Conservation (phyloP, 202 grass and related monocot species). For the Cymbopogon flexuosus region DNA sequence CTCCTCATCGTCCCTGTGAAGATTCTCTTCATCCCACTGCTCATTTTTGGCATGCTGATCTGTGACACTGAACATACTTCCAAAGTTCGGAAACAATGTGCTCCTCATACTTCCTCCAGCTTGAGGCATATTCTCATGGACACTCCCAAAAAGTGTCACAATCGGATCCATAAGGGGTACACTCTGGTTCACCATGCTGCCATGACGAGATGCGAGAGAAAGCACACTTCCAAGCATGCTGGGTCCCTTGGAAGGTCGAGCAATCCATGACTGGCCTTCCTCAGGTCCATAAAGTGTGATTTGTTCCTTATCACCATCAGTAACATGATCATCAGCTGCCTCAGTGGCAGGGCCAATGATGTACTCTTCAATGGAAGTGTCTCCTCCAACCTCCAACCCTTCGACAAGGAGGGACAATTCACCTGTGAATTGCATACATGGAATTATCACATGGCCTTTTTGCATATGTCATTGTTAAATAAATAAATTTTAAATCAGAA, state of each 20-base stretch:
- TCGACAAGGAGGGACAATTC: slow-evolving; percentile 93
- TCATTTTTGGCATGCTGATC: slow-evolving; percentile 65
- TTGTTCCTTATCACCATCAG: slow-evolving; percentile 52
- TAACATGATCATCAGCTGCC: slow-evolving; percentile 43
- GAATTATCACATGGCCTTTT: not conserved
- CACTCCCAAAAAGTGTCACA: slow-evolving; percentile 77
- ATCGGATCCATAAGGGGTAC: slow-evolving; percentile 70
- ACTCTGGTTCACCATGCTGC: slow-evolving; percentile 63
- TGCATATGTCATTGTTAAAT: not conserved
- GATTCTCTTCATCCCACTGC: slow-evolving; percentile 89
- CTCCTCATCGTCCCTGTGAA: slow-evolving; percentile 68
- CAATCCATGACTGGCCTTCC: slow-evolving; percentile 87
- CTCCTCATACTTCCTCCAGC: slow-evolving; percentile 76
- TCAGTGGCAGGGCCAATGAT: slow-evolving; percentile 66
- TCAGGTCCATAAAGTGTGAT: slow-evolving; percentile 76
- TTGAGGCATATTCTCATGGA: slow-evolving; percentile 82
- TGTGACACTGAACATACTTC: slow-evolving; percentile 87
- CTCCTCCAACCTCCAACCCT: slow-evolving; percentile 68
- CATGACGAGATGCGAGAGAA: slow-evolving; percentile 57
- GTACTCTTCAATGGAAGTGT: slow-evolving; percentile 82
- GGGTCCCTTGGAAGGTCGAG: slow-evolving; percentile 65
- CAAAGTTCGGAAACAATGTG: slow-evolving; percentile 84
- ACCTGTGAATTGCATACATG: slow-evolving; percentile 46
- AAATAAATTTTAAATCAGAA: slow-evolving; percentile 21
- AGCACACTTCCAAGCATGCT: slow-evolving; percentile 68